phyloP scores from a whole-genome alignment of 2,329 filamentous ascomycete species.

The Colletotrichum shisoi region DNA sequence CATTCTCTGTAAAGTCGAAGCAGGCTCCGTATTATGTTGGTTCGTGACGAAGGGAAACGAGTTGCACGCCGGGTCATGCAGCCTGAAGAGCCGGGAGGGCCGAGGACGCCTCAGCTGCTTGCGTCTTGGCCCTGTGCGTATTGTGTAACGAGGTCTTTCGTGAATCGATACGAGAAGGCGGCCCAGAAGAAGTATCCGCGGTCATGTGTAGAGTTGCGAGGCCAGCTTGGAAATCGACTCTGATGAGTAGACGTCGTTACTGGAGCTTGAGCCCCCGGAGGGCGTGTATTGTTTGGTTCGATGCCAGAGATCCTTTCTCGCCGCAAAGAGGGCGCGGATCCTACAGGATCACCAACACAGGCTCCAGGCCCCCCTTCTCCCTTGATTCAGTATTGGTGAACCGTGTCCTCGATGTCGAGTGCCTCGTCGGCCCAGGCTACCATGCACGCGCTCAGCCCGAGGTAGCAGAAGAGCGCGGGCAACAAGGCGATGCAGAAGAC shows the following conservation, averaged over 20 bases:
- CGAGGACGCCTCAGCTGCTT: no score
- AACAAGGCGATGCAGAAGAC: not conserved
- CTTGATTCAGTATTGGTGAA: not conserved
- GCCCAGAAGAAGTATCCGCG: not conserved
- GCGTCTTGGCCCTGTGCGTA: not conserved
- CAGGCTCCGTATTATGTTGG: not conserved
- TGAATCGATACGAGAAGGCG: not conserved
- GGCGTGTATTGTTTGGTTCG: not conserved
- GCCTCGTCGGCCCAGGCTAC: not conserved
- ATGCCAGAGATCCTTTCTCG: no score
- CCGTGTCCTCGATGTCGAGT: not conserved
- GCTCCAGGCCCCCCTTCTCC: no score
- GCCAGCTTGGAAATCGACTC: not conserved
- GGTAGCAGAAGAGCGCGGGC: not conserved
- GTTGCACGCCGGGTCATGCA: not conserved
- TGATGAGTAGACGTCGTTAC: not conserved
- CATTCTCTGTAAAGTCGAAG: not conserved
- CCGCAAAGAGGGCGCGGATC: accelerated
- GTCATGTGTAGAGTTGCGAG: not conserved
- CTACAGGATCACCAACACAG: no score
- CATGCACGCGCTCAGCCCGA: not conserved
- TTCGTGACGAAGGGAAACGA: not conserved
- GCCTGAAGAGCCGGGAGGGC: not conserved
- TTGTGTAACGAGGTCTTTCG: no score
- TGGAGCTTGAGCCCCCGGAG: not conserved